A percentile compares a stretch with the other conserved stretches of the same genome.
These are phyloP conservation scores for Bassia scoparia DNA, from an alignment of 148 eudicot species.

Conservation along the genomic window DNA sequence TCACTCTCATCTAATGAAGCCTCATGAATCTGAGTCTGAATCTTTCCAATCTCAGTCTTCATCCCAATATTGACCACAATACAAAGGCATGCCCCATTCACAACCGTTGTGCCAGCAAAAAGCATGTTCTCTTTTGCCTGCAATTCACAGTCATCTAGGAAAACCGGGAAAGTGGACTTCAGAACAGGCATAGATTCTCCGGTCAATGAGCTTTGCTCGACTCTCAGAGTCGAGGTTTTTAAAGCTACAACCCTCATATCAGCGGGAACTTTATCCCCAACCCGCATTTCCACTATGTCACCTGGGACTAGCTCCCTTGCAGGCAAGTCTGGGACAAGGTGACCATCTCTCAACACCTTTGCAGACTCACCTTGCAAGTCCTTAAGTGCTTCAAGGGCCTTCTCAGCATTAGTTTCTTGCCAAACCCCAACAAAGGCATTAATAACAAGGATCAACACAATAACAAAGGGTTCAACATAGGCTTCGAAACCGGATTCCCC, in stretches of 20 bases:
- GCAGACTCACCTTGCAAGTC: constrained; percentile 75
- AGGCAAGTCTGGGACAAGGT: constrained; percentile 60
- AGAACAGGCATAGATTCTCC: constrained; percentile 84
- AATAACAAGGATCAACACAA: constrained; percentile 57
- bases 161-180: constrained; percentile 42
- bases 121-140: constrained; percentile 82
- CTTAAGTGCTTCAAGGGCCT: constrained; percentile 79
- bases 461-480: constrained; percentile 75
- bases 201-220: constrained; percentile 77
- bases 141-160: constrained; percentile 63
- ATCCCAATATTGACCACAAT: constrained; percentile 62
- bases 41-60: constrained; percentile 68
- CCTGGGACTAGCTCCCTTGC: constrained; percentile 82
- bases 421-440: constrained; percentile 86
- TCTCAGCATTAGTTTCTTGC: constrained; percentile 88
- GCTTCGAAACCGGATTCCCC: constrained; percentile 53
- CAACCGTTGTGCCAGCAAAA: constrained; percentile 80
- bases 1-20: constrained; percentile 66
- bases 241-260: constrained; percentile 64
- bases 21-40: constrained; percentile 73
- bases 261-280: constrained; percentile 81
- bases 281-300: constrained; percentile 72
- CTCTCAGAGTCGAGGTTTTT: constrained; percentile 69
- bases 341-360: constrained; percentile 65
- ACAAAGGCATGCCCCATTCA: constrained; percentile 62